Evolutionary conservation across 2,329 filamentous ascomycete species (phyloP).

Genomic region (Diaporthe eres): DNA sequence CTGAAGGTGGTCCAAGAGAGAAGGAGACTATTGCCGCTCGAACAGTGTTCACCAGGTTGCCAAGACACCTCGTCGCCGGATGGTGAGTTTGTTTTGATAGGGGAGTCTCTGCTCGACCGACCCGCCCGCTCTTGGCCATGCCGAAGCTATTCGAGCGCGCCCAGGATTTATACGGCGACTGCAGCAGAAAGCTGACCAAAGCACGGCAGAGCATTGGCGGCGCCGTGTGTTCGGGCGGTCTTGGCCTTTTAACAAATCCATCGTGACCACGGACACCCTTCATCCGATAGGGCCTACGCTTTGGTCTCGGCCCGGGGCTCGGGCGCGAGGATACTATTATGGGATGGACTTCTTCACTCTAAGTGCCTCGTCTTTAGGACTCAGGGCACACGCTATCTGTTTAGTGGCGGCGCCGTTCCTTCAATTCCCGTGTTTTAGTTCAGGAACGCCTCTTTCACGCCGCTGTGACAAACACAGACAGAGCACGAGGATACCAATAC

Average conservation of each 20-base stretch:
- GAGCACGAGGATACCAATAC: background rate
- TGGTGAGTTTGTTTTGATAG: background rate
- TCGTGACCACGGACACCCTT: background rate
- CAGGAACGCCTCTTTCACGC: conserved; percentile 16
- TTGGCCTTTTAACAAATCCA: conserved; percentile 9
- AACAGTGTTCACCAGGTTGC: background rate
- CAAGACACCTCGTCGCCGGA: background rate
- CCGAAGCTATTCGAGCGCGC: conserved; percentile 7
- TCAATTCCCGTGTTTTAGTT: conserved; percentile 14
- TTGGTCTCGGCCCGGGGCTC: conserved; percentile 23
- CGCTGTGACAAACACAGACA: conserved; percentile 4
- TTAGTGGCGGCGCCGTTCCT: conserved; percentile 16
- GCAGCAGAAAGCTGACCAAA: conserved; percentile 22
- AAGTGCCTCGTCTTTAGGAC: background rate
- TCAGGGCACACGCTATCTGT: background rate
- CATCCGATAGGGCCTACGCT: conserved; percentile 3
- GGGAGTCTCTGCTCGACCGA: background rate
- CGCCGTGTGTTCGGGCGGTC: background rate
- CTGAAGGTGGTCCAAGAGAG: no score
- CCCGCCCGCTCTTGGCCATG: background rate
- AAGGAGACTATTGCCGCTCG: background rate
- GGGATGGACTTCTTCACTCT: background rate
- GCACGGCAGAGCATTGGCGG: background rate
- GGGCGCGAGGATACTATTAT: conserved; percentile 2
- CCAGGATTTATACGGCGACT: background rate